These are phyloP conservation scores for Trichomonas vaginalis DNA, from an alignment of 208 protist genomes.

Conservation along the genomic window DNA sequence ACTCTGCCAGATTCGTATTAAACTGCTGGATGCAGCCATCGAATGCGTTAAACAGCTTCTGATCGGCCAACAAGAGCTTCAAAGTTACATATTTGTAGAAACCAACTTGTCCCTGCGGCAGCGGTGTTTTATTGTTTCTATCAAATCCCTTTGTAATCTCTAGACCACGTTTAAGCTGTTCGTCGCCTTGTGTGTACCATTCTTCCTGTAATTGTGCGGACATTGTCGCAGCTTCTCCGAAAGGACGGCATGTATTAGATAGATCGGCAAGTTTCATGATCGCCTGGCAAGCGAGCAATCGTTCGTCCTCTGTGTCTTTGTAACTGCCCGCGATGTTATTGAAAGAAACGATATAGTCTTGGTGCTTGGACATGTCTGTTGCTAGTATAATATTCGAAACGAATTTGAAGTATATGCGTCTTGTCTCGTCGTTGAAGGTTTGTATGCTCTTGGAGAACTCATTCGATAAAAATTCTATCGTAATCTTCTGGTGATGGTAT, in stretches of 20 bases:
- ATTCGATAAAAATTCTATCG: not conserved
- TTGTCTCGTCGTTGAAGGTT: not conserved
- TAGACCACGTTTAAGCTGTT: not conserved
- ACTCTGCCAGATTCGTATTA: no score
- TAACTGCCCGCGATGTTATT: not conserved
- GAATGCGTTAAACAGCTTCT: no score
- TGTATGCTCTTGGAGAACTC: not conserved
- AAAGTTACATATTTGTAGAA: not conserved
- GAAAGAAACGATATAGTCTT: not conserved
- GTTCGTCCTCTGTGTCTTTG: not conserved
- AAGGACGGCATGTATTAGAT: not conserved
- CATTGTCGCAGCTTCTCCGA: not conserved
- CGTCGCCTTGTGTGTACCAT: not conserved
- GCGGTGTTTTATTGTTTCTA: not conserved
- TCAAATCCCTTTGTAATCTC: not conserved
- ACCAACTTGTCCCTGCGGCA: not conserved
- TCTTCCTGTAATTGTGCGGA: not conserved
- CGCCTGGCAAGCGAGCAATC: not conserved
- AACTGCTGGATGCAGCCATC: no score
- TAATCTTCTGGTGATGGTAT: slow-evolving; percentile 38
- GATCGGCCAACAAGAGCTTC: no score
- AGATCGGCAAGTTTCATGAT: not conserved
- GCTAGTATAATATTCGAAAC: not conserved
- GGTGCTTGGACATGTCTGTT: not conserved
- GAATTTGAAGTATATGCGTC: not conserved